phyloP scores from a whole-genome alignment of 2,329 filamentous ascomycete genomes.

The Helotiales sp. region DNA sequence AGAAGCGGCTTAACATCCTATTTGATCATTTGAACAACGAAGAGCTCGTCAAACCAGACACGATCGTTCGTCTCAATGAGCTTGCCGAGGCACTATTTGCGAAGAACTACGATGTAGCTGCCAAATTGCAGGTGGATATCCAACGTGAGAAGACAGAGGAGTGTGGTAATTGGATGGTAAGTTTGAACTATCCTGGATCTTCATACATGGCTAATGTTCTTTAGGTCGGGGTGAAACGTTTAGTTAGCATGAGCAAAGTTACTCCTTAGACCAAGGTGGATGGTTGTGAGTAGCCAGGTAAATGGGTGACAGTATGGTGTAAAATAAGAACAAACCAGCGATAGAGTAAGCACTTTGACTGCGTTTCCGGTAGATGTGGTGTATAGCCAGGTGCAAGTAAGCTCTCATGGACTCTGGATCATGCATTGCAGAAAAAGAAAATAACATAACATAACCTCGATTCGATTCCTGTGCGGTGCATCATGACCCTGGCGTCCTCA shows the following conservation, averaged over 20 bases:
- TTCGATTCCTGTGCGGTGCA: too few relatives aligned
- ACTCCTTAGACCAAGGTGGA: conserved; percentile 49
- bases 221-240: conserved; percentile 72
- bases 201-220: conserved; percentile 40
- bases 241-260: conserved; percentile 78
- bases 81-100: conserved; percentile 66
- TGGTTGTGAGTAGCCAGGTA: neutral
- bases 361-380: neutral
- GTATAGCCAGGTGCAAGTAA: neutral
- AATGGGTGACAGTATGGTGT: neutral
- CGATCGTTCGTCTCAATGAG: conserved; percentile 64
- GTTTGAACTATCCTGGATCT: conserved; percentile 35
- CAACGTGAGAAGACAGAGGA: conserved; percentile 76
- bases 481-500: too few relatives aligned
- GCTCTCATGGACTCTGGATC: too few relatives aligned
- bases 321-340: conserved; percentile 5
- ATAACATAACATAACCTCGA: too few relatives aligned
- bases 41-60: conserved; percentile 81
- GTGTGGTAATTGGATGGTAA: conserved; percentile 85
- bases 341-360: neutral
- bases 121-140: conserved; percentile 71
- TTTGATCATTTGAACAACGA: conserved; percentile 98
- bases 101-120: conserved; percentile 68
- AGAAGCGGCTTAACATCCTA: conserved; percentile 88
- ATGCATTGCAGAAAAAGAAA: too few relatives aligned